Conservation (phyloP, 805 yeast genomes). For the Debaryomyces hansenii region DNA sequence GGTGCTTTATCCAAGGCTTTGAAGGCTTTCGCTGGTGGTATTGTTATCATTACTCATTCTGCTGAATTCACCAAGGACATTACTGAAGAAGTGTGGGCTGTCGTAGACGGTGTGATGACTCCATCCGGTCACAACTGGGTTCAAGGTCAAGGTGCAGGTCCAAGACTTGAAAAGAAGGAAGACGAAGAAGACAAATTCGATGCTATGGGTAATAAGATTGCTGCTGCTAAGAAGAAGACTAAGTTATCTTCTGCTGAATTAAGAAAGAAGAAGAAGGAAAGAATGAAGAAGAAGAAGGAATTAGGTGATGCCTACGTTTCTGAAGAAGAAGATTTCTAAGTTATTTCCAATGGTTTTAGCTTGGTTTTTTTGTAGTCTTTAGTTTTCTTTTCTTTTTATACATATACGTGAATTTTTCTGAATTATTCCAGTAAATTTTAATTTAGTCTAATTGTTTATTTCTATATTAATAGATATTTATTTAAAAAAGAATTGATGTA, state of each 20-base stretch:
- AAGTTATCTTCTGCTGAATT: constrained; percentile 98
- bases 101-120: constrained; percentile 95
- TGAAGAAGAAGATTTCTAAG: constrained; percentile 58
- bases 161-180: constrained; percentile 97
- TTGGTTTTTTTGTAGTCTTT: constrained; percentile 4
- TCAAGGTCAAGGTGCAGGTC: constrained; percentile 99
- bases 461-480: constrained; percentile 13
- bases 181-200: constrained; percentile 98
- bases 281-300: constrained; percentile 99
- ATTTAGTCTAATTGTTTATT: constrained; percentile 7
- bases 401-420: neutral
- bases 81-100: constrained; percentile 99
- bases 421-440: neutral
- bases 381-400: constrained; percentile 12
- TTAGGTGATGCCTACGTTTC: constrained; percentile 99
- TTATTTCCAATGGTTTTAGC: neutral
- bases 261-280: constrained; percentile 99
- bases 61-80: constrained; percentile 99
- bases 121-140: constrained; percentile 99
- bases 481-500: constrained; percentile 10
- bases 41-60: constrained; percentile 99
- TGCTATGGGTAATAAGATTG: constrained; percentile 99
- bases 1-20: constrained; percentile 99
- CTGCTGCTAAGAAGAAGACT: constrained; percentile 91
- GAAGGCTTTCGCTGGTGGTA: constrained; percentile 99